Percentiles rank a stretch among this genome's conserved stretches.
Evolutionary conservation across 176 grass and related monocot species (phyloP).

Genomic region (Themeda triandra): DNA sequence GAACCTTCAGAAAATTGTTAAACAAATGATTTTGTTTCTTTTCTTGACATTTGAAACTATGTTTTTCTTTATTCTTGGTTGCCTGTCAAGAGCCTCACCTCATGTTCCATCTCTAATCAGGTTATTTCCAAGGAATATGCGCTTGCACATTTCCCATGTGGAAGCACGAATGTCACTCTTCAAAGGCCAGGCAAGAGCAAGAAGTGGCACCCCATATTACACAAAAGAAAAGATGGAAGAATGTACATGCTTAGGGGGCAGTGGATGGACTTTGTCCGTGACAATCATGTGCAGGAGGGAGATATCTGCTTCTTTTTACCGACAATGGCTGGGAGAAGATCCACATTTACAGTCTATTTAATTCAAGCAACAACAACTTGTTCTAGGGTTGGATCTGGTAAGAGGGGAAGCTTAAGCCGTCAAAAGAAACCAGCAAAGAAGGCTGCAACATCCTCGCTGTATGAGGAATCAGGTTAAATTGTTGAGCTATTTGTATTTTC

Average conservation of each 20-base stretch:
- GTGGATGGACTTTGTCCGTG: constrained; percentile 41
- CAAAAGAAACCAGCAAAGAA: too few species aligned
- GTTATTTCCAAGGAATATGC: constrained; percentile 33
- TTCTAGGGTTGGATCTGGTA: background rate
- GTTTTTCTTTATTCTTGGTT: background rate
- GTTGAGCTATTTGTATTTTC: background rate
- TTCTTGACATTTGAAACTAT: background rate
- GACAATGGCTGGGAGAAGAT: background rate
- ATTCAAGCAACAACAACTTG: constrained; percentile 2
- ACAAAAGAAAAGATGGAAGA: constrained; percentile 7
- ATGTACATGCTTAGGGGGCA: constrained; percentile 11
- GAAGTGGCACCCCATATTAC: constrained; percentile 28
- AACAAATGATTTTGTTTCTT: background rate
- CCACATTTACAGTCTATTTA: constrained; percentile 33
- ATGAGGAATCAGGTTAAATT: background rate
- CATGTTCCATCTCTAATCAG: constrained; percentile 11
- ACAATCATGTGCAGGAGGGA: constrained; percentile 34
- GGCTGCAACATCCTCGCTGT: too few species aligned
- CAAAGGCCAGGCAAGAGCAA: background rate
- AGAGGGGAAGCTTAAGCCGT: background rate
- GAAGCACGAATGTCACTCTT: constrained; percentile 17
- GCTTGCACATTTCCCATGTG: background rate
- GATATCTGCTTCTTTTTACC: constrained; percentile 40
- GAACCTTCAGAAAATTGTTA: background rate
- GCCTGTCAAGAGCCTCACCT: background rate